phyloP scores from a whole-genome alignment of 1,139 yeast species.

The Geotrichum cucujoidarum region DNA sequence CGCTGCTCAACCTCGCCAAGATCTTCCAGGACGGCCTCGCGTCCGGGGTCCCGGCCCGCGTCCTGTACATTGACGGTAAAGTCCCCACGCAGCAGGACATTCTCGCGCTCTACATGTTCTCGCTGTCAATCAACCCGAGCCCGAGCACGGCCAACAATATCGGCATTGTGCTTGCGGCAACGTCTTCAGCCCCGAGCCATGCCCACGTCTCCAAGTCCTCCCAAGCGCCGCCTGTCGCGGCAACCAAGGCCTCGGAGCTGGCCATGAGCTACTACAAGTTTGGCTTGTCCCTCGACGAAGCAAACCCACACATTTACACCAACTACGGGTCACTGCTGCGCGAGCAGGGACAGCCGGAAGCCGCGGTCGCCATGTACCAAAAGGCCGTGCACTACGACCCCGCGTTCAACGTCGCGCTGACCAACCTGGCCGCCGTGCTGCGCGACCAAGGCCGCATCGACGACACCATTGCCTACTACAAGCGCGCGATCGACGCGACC shows the following conservation, averaged over 20 bases:
- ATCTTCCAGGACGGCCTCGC: conserved; percentile 36
- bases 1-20: conserved; percentile 35
- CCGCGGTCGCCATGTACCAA: conserved; percentile 34
- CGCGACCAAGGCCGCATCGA: conserved; percentile 35
- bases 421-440: conserved; percentile 35
- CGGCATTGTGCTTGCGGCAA: conserved; percentile 34
- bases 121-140: conserved; percentile 32
- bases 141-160: conserved; percentile 37
- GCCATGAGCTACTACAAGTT: conserved; percentile 34
- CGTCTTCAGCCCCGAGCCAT: conserved; percentile 8
- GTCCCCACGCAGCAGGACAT: conserved; percentile 33
- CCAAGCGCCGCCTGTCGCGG: conserved; percentile 17
- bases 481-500: conserved; percentile 32
- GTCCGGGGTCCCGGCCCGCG: conserved; percentile 29
- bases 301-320: conserved; percentile 36
- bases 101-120: conserved; percentile 31
- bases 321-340: conserved; percentile 35
- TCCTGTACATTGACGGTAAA: conserved; percentile 30
- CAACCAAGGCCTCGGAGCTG: conserved; percentile 13
- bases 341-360: conserved; percentile 32
- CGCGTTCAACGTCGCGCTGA: conserved; percentile 33
- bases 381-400: conserved; percentile 35
- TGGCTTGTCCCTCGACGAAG: conserved; percentile 33
- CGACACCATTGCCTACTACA: conserved; percentile 32
- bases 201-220: conserved; percentile 14